Evolutionary conservation across 2,329 filamentous ascomycete species (phyloP).

Genomic region (Epicoccum sorghinum): DNA sequence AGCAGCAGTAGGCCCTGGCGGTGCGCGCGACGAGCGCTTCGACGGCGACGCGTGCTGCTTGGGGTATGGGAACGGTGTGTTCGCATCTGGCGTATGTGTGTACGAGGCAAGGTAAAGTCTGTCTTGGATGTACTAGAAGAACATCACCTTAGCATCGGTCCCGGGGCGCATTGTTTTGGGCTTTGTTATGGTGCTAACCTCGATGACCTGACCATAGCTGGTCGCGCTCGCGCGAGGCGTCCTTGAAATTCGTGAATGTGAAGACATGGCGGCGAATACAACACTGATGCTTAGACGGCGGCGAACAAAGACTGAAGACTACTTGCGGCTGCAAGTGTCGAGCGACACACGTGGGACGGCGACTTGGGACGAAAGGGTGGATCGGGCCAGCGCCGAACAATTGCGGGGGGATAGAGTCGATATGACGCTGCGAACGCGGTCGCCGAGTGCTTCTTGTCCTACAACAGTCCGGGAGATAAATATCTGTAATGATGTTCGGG

Average conservation of each 20-base stretch:
- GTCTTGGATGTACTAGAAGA: constrained; percentile 62
- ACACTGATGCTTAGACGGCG: background rate
- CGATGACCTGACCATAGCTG: constrained; percentile 86
- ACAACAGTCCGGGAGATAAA: constrained; percentile 34
- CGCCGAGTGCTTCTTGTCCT: constrained; percentile 26
- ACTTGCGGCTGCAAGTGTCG: constrained; percentile 20
- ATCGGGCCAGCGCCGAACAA: constrained; percentile 24
- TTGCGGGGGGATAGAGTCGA: constrained; percentile 13
- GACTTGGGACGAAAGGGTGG: constrained; percentile 28
- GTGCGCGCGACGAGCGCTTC: constrained; percentile 74
- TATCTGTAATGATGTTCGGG: constrained; percentile 46
- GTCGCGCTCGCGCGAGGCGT: constrained; percentile 44
- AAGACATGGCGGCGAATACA: constrained; percentile 27
- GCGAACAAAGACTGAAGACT: constrained; percentile 10
- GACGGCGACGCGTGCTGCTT: constrained; percentile 69
- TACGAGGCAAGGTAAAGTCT: constrained; percentile 95
- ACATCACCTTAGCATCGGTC: constrained; percentile 20
- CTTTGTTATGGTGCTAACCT: constrained; percentile 71
- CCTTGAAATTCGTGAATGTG: constrained; percentile 33
- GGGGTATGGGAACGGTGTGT: constrained; percentile 87
- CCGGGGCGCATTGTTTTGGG: constrained; percentile 29
- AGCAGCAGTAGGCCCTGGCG: constrained; percentile 61
- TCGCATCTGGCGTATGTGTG: constrained; percentile 76
- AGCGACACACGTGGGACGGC: constrained; percentile 14
- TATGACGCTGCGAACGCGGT: constrained; percentile 28